A percentile compares a stretch with the other conserved stretches of the same genome.
phyloP scores from a whole-genome alignment of 2,329 filamentous ascomycete species.

The Grosmannia clavigera region DNA sequence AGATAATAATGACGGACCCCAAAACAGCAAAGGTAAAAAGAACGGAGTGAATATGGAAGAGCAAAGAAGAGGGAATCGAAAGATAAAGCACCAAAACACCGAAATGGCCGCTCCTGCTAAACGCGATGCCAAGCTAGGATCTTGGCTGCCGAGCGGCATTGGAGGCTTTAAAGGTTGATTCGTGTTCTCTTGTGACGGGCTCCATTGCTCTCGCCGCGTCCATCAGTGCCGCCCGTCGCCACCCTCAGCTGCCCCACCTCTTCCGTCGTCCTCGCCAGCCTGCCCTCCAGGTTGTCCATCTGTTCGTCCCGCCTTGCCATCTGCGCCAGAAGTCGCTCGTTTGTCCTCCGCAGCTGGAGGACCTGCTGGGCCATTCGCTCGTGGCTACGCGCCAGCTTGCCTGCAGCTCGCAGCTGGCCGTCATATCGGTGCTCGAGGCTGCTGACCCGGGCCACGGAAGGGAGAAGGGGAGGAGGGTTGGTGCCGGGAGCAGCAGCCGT shows the following conservation, averaged over 20 bases:
- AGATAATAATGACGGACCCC: too few species aligned
- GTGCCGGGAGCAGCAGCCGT: too few species aligned
- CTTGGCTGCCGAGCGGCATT: too few species aligned
- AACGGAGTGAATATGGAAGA: too few species aligned
- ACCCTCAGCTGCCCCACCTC: neutral
- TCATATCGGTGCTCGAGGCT: constrained; percentile 19
- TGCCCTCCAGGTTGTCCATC: neutral
- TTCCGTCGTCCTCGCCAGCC: too few species aligned
- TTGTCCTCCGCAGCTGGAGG: constrained; percentile 6
- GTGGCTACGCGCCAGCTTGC: constrained; percentile 4
- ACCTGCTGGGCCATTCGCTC: constrained; percentile 1
- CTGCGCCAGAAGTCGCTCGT: neutral
- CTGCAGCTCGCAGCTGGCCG: constrained; percentile 5
- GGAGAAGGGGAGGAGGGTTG: neutral
- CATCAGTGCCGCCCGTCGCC: neutral
- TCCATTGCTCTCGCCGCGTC: too few species aligned
- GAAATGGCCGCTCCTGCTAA: too few species aligned
- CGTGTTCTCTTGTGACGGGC: neutral
- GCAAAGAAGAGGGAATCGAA: too few species aligned
- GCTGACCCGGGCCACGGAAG: constrained; percentile 17
- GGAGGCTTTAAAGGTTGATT: too few species aligned
- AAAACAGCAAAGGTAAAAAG: too few species aligned
- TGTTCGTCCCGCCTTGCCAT: neutral
- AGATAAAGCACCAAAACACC: too few species aligned
- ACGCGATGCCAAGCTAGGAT: too few species aligned